Percentiles rank a stretch among this genome's conserved stretches.
Evolutionary conservation across 1,139 yeast genomes (phyloP).

Genomic region (Kurtzmaniella quercitrusa): DNA sequence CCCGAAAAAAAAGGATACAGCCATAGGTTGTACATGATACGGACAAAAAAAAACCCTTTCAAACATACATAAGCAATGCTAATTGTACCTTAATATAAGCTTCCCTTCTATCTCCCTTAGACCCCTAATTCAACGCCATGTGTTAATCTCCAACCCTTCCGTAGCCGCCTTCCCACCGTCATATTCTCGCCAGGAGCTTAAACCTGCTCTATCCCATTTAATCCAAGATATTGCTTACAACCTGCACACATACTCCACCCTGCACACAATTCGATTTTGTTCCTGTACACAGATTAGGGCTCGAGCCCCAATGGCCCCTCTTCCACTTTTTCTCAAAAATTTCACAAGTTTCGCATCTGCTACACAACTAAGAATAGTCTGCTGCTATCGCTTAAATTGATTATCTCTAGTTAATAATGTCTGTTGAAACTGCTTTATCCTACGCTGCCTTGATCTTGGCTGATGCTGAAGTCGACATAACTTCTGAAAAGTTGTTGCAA

Average conservation of each 20-base stretch:
- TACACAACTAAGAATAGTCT: constrained; percentile 59
- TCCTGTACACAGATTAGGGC: constrained; percentile 1
- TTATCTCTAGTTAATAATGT: constrained; percentile 54
- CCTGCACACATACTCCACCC: background rate
- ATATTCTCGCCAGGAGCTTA: too few species aligned
- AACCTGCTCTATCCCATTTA: too few species aligned
- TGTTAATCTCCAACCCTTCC: too few species aligned
- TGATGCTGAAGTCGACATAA: constrained; percentile 76
- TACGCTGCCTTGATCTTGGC: constrained; percentile 89
- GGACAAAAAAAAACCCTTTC: too few species aligned
- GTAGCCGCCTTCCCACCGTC: too few species aligned
- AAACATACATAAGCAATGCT: too few species aligned
- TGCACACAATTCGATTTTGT: background rate
- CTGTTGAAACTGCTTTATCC: constrained; percentile 79
- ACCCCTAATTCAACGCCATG: too few species aligned
- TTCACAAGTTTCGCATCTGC: constrained; percentile 2
- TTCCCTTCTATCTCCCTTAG: too few species aligned
- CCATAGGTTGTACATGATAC: too few species aligned
- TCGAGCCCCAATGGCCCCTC: constrained; percentile 2
- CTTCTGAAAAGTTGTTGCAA: constrained; percentile 70
- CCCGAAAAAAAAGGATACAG: too few species aligned
- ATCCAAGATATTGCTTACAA: background rate
- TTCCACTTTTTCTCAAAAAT: constrained; percentile 1
- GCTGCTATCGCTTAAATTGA: constrained; percentile 50
- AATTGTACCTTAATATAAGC: too few species aligned